Evolutionary conservation across 352 stramenopile species (phyloP), one percentile per base, ranked within the genome.

Genomic region (Globisporangium uncinulatum): DNA sequence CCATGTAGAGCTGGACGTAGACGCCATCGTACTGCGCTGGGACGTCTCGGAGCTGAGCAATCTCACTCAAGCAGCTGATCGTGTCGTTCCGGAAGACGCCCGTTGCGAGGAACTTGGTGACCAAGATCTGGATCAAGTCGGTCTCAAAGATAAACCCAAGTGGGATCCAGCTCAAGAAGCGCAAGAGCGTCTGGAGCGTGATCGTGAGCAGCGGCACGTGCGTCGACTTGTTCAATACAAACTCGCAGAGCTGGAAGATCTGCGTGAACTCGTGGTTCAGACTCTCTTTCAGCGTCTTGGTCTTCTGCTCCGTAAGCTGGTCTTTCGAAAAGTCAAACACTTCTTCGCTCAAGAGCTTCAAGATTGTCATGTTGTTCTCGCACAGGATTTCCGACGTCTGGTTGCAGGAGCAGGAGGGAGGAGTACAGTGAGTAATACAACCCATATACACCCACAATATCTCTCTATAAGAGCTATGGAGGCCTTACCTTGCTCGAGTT

Each of bases 291-390:
- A 99, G 89, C 42, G 82, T 89, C 69, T 99, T 98, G 17, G 97
- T 98, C 70, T 98, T 98, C 68, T 98, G 86, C 61, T 97, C 98
- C 34, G 96, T 98, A 69, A 99, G 97, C 74, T 98, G 92, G 62
- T 99, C 96, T 67, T 97, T 97, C 3, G 89, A 98, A 63, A 99
- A 99, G 61, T 99, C 97, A 76, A 99, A 99, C 34, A 97, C 86
- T 65, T 99, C 98, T 73, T 99, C 97, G 56, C 89, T 98, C 39
- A 99, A 78, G 39, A 99, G 79, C 75, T 99, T 99, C 29, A 99
- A 76, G 57, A 99, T 99, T 51, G 95, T 96, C 96, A 99, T 99
- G 78, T 99, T 99, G 84, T 99, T 99, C 72, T 99, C 96, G 67
- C 97, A 99, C 39, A 99, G 72, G 19, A 98, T 83, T 75, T 99